Evolutionary conservation across 495 filamentous ascomycete genomes (phyloP), one percentile per base, ranked within the genome.

Genomic region (Penicillium cosmopolitanum): DNA sequence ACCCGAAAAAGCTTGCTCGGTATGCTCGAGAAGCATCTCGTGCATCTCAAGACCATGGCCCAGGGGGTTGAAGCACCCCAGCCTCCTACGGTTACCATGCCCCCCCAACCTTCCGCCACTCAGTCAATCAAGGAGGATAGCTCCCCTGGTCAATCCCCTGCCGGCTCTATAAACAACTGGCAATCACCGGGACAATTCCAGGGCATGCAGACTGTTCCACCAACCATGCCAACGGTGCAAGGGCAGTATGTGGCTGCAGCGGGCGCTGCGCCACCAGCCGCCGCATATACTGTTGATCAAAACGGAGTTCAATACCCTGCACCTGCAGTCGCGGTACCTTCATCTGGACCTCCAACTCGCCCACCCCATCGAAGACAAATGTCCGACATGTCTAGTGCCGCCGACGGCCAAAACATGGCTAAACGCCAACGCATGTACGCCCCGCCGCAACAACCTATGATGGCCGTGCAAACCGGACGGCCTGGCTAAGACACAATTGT

Each of bases 1-100:
- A 98, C 94, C 3, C 93, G 93, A 69, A 94, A 97, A 70, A 94
- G 93, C 53, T 89, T 98, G 69, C 81, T 96, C 46, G 86, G 88
- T 56, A 92, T 96, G 77, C 82, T 98, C 13, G 91, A 94, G 71
- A 96, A 92, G 66, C 92, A 96, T 65, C 81, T 98, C 53, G 82
- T 83, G 9, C 90, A 91, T 71, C 81, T 97, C 56, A 92, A 88
- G 74, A 82, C 82, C 60, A 73, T 82, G 1, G 62, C 79, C 23
- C 80, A 80, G 53, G 80, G 79, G n/a, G 82, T 87, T 60, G 86
- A 88, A 34, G 75, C 78, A 63, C 75, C 77, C 16, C 70, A 80
- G 16, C 42, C 66, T 25, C 72, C 80, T 2, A 68, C 82, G 1
- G 79, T 78, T n/a, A 80, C 80, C 42, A 76, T 80, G 73, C 66